Base-by-base conservation (phyloP, 2,329 filamentous ascomycete genomes). In the Botrytis fabae region DNA sequence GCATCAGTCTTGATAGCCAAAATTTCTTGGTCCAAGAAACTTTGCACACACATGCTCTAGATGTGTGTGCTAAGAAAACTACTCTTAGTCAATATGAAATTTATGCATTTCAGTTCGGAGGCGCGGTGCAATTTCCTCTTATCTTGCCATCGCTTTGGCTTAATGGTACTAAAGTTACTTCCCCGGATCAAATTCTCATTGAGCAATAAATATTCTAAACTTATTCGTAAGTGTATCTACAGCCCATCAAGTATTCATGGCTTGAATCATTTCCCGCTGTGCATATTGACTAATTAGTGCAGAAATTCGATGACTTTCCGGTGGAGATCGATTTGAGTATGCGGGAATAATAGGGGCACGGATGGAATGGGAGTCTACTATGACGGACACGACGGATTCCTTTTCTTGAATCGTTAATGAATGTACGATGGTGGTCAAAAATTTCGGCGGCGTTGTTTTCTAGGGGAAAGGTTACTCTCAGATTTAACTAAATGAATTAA, bases 121-220 rank as follows among this genome's bases (percentile, higher is more conserved):
- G 4, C 4, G 22, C 12, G 4, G 14, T 69, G 22, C 10, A 48
- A 2, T 72, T 72, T 8, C 70, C 70, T 2, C 54, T 72, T 6
- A 44, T 46, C 10, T 46, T 72, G 8, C 70, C 70, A 32, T 69
- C 63, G 9, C 35, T 46, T 32, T 40, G 57, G 51, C n/a, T 71
- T 14, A 16, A 8, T 32, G 61, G 46, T n/a, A 71, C 70, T 0
- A n/a, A 44, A 5, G 38, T 66, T 32, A 59, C 38, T 0, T 28
- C 40, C 25, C 70, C 61, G 4, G 61, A 64, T n/a, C 70, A 71
- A 10, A 65, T 66, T 9, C n/a, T 69, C 18, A 16, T 54, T 2
- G 9, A 42, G 35, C 14, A n/a, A 10, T 69, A 28, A 20, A 22
- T 4, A 10, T 9, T 32, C 16, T 0, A 12, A n/a, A 20, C 6